Evolutionary conservation across 495 filamentous ascomycete species (phyloP), one percentile per base, ranked within the genome.

Genomic region (Polyplosphaeria fusca): DNA sequence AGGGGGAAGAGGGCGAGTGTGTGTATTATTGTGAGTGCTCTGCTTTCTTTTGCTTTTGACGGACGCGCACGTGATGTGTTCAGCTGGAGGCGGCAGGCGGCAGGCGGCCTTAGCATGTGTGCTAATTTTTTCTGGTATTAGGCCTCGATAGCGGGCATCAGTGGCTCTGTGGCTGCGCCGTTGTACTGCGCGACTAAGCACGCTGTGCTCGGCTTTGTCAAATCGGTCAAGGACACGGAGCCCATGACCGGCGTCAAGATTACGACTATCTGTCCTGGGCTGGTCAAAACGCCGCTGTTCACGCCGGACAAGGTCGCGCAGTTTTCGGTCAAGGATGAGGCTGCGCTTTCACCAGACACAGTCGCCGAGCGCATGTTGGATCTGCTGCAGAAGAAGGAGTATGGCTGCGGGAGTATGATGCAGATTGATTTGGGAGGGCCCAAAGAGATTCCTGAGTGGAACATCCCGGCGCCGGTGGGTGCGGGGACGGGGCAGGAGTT

Each of bases 111-210:
- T n/a, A n/a, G n/a, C n/a, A n/a, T n/a, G n/a, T 35, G 30, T 35
- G 30, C 30, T 9, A 9, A 7, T 35, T 35, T 35, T 9, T 35
- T 35, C 7, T 35, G 30, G 30, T n/a, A 35, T n/a, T 7, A 57
- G 65, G 70, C 40, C 59, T 74, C 22, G 30, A 50, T 69, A 2
- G 69, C 63, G 5, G 72, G 72, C 4, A 47, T 70, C 7, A 46
- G 41, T 0, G 66, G 64, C 0, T 28, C 2, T 5, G 62, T 68
- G 23, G 55, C 50, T 9, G 59, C 56, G 9, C 55, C 69, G 4
- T 42, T 75, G 3, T 74, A 73, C 50, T 72, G 62, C 53, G 66
- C 72, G 1, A 63, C 54, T 16, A 75, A 74, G 50, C 68, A 73
- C 54, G 70, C 69, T 1, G 39, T 74, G 18, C 54, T 71, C 2